phyloP scores from a whole-genome alignment of 2,329 filamentous ascomycete species.

The Salinomyces thailandicus region DNA sequence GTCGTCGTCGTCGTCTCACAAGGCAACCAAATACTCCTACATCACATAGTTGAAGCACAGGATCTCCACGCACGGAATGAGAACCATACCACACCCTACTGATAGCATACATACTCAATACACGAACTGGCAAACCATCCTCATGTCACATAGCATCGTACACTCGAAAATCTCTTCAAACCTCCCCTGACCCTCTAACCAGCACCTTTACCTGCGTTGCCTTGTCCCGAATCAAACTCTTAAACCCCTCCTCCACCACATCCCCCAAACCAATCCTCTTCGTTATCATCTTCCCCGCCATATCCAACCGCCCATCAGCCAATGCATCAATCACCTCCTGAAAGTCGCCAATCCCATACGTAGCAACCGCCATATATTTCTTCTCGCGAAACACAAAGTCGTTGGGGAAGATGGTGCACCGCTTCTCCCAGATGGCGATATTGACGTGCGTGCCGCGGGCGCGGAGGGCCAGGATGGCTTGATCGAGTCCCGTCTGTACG shows the following conservation, averaged over 20 bases:
- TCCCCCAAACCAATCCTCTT: constrained; percentile 36
- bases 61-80: too few species aligned
- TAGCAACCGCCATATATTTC: constrained; percentile 43
- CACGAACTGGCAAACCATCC: neutral
- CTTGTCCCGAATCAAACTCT: constrained; percentile 38
- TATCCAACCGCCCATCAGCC: constrained; percentile 30
- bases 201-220: constrained; percentile 42
- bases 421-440: constrained; percentile 47
- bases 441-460: constrained; percentile 44
- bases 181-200: constrained; percentile 24
- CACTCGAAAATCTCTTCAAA: too few species aligned
- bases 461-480: constrained; percentile 39
- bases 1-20: too few species aligned
- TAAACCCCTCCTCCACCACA: constrained; percentile 39
- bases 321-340: constrained; percentile 39
- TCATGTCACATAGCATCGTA: neutral
- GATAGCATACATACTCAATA: too few species aligned
- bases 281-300: constrained; percentile 40
- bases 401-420: constrained; percentile 40
- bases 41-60: too few species aligned
- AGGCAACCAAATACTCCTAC: too few species aligned
- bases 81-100: too few species aligned
- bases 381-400: constrained; percentile 44
- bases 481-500: constrained; percentile 41
- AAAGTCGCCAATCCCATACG: constrained; percentile 43